Evolutionary conservation across 345 rosid genomes (phyloP).

Genomic region (Luvunga scandens): DNA sequence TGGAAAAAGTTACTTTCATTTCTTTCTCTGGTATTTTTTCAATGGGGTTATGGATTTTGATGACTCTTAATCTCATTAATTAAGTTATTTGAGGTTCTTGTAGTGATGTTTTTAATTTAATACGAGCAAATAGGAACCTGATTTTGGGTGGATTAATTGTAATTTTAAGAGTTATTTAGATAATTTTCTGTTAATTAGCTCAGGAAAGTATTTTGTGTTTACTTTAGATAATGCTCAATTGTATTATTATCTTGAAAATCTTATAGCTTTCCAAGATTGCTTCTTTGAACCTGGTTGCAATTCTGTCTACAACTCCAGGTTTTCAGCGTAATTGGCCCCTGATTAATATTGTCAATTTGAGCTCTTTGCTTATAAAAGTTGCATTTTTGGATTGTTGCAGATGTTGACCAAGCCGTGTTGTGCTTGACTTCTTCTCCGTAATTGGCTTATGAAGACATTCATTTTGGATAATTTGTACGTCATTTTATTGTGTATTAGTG

Average conservation of each 20-base stretch:
- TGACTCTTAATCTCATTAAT: neutral
- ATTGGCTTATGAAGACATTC: conserved; percentile 6
- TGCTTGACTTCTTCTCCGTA: neutral
- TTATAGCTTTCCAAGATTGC: neutral
- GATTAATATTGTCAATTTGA: neutral
- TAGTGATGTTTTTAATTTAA: neutral
- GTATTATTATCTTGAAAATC: neutral
- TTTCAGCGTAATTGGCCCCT: neutral
- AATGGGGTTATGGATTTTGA: neutral
- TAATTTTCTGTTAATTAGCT: neutral
- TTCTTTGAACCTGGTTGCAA: neutral
- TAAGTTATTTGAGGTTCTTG: neutral
- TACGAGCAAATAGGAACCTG: neutral
- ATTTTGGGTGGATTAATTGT: neutral
- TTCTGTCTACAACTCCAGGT: neutral
- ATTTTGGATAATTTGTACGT: neutral
- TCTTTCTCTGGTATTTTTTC: neutral
- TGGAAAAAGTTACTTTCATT: neutral
- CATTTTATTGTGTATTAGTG: neutral
- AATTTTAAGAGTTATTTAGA: neutral
- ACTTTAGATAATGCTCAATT: neutral
- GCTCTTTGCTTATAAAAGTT: neutral
- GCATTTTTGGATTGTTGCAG: conserved; percentile 14
- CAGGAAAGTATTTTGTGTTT: neutral
- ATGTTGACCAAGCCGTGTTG: conserved; percentile 4